These are phyloP conservation scores for Aspergillus chevalieri DNA, from an alignment of 2,329 filamentous ascomycete species.

Conservation along the genomic window DNA sequence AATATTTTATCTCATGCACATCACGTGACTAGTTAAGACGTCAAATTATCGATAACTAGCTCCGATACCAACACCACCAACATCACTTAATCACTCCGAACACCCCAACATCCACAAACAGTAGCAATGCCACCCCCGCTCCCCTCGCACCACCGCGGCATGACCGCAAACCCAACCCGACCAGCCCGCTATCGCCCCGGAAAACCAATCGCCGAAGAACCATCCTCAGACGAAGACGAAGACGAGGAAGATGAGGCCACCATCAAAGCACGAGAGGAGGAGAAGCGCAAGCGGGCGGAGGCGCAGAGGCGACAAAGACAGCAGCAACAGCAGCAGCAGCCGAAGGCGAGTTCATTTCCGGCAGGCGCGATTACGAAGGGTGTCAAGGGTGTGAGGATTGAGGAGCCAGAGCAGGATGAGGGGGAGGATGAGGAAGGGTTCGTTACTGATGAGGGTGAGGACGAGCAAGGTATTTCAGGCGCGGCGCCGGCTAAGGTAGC, in stretches of 20 bases:
- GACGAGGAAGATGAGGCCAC: conserved; percentile 53
- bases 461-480: conserved; percentile 15
- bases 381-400: conserved; percentile 29
- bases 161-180: conserved; percentile 84
- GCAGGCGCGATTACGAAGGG: conserved; percentile 27
- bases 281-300: conserved; percentile 30
- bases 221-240: conserved; percentile 45
- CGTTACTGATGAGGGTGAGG: conserved; percentile 51
- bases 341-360: conserved; percentile 36
- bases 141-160: conserved; percentile 50
- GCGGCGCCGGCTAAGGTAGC: conserved; percentile 11
- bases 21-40: not conserved
- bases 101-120: conserved; percentile 1
- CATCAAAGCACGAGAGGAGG: conserved; percentile 45
- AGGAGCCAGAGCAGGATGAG: conserved; percentile 23
- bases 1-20: too few relatives aligned
- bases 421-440: conserved; percentile 54
- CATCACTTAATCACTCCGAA: too few relatives aligned
- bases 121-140: conserved; percentile 39
- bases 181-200: conserved; percentile 80
- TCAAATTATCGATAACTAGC: not conserved
- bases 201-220: conserved; percentile 56
- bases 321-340: conserved; percentile 44
- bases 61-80: not conserved
- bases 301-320: conserved; percentile 38